These are phyloP conservation scores for Esteya vermicola DNA, from an alignment of 2,329 filamentous ascomycete species.

Conservation along the genomic window DNA sequence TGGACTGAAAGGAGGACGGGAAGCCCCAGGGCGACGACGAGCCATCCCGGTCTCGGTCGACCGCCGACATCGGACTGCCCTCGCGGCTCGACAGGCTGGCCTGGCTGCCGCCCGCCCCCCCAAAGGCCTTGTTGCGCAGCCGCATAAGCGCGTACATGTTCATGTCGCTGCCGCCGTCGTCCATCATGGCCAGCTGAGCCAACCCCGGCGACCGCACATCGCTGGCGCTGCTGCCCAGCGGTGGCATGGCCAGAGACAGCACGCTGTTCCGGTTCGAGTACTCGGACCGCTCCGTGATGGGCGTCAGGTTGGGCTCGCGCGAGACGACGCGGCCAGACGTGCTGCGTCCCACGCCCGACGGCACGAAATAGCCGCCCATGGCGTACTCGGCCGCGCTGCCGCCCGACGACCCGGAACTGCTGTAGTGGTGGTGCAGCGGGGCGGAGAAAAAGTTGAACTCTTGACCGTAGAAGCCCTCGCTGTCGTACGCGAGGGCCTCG, in stretches of 20 bases:
- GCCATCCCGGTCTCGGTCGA: conserved; percentile 21
- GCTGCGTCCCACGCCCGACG: conserved; percentile 53
- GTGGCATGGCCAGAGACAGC: conserved; percentile 53
- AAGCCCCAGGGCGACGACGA: conserved; percentile 27
- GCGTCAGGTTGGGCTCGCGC: conserved; percentile 82
- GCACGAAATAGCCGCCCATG: conserved; percentile 82
- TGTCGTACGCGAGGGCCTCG: conserved; percentile 80
- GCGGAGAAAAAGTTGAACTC: conserved; percentile 93
- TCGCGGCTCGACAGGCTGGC: conserved; percentile 46
- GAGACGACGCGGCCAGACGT: conserved; percentile 62
- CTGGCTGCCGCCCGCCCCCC: conserved; percentile 48
- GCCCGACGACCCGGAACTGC: conserved; percentile 9
- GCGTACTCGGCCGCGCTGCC: conserved; percentile 42
- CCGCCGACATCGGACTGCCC: conserved; percentile 31
- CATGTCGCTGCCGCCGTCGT: conserved; percentile 48
- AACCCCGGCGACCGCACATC: conserved; percentile 58
- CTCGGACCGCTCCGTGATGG: conserved; percentile 90
- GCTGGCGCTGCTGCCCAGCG: conserved; percentile 18
- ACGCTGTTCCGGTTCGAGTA: conserved; percentile 91
- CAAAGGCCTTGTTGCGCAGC: conserved; percentile 63
- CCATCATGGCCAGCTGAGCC: conserved; percentile 58
- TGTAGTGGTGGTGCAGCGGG: conserved; percentile 25
- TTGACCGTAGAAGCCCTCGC: conserved; percentile 86
- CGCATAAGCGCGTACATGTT: conserved; percentile 58
- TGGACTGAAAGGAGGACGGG: conserved; percentile 10